A percentile compares a stretch with the other conserved stretches of the same genome.
Evolutionary conservation across 73 alveolate species (phyloP).

Genomic region (Paramecium octaurelia): DNA sequence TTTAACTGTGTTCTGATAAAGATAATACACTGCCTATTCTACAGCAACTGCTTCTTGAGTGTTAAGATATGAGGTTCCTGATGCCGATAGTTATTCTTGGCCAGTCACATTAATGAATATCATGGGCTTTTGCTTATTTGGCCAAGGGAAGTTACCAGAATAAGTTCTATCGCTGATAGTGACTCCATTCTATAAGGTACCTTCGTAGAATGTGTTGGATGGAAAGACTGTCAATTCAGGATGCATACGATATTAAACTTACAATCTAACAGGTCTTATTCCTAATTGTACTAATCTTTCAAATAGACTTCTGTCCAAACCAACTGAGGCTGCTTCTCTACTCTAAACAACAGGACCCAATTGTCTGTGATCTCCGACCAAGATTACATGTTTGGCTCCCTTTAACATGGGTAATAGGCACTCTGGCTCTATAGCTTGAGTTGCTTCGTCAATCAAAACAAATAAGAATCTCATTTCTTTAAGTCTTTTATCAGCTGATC

Average conservation of each 20-base stretch:
- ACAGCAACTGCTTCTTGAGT: slow-evolving; percentile 96
- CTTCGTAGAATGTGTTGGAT: slow-evolving; percentile 97
- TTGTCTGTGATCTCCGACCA: slow-evolving; percentile 99
- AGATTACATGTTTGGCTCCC: slow-evolving; percentile 97
- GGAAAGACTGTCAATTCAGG: slow-evolving; percentile 98
- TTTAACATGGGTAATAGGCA: slow-evolving; percentile 94
- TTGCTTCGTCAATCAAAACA: slow-evolving; percentile 90
- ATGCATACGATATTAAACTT: slow-evolving; percentile 99
- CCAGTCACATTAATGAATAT: slow-evolving; percentile 96
- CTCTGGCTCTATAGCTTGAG: slow-evolving; percentile 98
- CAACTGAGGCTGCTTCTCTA: slow-evolving; percentile 99
- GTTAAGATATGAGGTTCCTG: slow-evolving; percentile 98
- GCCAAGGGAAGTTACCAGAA: slow-evolving; percentile 97
- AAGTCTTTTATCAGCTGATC: slow-evolving; percentile 61
- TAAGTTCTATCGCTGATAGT: slow-evolving; percentile 90
- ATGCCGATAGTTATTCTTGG: slow-evolving; percentile 96
- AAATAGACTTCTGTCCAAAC: slow-evolving; percentile 95
- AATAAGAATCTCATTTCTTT: slow-evolving; percentile 53
- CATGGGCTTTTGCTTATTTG: slow-evolving; percentile 94
- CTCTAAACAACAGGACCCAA: slow-evolving; percentile 99
- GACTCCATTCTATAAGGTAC: slow-evolving; percentile 93
- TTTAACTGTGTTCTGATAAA: slow-evolving; percentile 87
- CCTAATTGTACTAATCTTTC: slow-evolving; percentile 97
- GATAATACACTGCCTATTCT: slow-evolving; percentile 88
- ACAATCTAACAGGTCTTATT: slow-evolving; percentile 90